These are phyloP conservation scores for Wakefieldia striispora DNA, from an alignment of 768 basidiomycete species.

Conservation along the genomic window DNA sequence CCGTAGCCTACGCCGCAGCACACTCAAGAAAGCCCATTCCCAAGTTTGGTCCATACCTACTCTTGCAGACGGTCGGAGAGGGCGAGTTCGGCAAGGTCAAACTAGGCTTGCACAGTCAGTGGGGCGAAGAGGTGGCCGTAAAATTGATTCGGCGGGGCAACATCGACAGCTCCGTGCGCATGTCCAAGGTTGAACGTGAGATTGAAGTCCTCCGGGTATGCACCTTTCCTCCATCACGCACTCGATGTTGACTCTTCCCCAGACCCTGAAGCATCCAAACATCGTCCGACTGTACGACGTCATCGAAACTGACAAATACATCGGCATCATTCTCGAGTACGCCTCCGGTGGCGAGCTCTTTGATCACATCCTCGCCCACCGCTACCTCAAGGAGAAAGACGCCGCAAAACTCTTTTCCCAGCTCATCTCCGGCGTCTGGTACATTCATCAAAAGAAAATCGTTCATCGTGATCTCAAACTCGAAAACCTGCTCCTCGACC, in stretches of 20 bases:
- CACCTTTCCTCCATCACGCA: slow-evolving; percentile 3
- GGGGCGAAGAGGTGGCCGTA: slow-evolving; percentile 98
- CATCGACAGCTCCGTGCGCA: slow-evolving; percentile 79
- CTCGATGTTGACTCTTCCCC: slow-evolving; percentile 12
- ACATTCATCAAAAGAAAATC: slow-evolving; percentile 98
- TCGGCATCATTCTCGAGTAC: slow-evolving; percentile 98
- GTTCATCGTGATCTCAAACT: slow-evolving; percentile 99
- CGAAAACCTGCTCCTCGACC: slow-evolving; percentile 95
- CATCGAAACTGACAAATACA: slow-evolving; percentile 99
- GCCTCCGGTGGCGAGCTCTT: slow-evolving; percentile 98
- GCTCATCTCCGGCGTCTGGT: slow-evolving; percentile 97
- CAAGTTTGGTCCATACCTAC: slow-evolving; percentile 92
- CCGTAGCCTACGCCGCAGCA: slow-evolving; percentile 75
- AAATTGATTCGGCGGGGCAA: slow-evolving; percentile 94
- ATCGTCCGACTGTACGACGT: slow-evolving; percentile 98
- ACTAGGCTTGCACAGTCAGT: slow-evolving; percentile 89
- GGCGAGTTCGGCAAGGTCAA: slow-evolving; percentile 99
- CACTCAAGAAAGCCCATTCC: slow-evolving; percentile 86
- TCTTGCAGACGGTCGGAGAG: slow-evolving; percentile 95
- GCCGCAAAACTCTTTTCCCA: slow-evolving; percentile 96
- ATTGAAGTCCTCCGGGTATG: slow-evolving; percentile 94
- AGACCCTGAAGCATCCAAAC: slow-evolving; percentile 96
- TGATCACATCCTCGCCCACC: slow-evolving; percentile 97
- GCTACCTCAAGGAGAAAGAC: slow-evolving; percentile 91
- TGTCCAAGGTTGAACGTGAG: slow-evolving; percentile 96